Evolutionary conservation across 2,329 filamentous ascomycete genomes (phyloP).

Genomic region (Fusarium udum): DNA sequence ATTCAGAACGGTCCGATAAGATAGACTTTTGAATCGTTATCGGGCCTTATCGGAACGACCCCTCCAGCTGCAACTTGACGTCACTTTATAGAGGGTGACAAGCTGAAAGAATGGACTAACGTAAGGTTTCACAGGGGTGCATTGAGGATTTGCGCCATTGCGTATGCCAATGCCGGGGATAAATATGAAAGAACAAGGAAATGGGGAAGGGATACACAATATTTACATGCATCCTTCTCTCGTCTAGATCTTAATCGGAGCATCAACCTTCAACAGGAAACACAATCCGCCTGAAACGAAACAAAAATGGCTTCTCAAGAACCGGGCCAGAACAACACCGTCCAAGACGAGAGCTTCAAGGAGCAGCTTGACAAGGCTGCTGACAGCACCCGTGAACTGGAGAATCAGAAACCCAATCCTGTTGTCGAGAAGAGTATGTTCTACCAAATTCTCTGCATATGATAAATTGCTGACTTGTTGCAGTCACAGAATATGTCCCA

Average conservation of each 20-base stretch:
- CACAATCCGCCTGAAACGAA: neutral
- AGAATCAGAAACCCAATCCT: constrained; percentile 45
- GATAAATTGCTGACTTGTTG: constrained; percentile 13
- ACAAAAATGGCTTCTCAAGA: constrained; percentile 30
- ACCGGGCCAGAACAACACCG: constrained; percentile 5
- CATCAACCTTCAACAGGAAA: constrained; percentile 16
- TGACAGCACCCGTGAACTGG: constrained; percentile 44
- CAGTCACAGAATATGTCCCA: constrained; percentile 57
- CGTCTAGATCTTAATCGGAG: neutral
- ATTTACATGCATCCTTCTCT: neutral
- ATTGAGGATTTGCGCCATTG: constrained; percentile 29
- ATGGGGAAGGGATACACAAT: constrained; percentile 2
- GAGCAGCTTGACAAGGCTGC: constrained; percentile 56
- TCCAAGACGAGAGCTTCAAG: constrained; percentile 51
- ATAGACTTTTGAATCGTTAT: constrained; percentile 35
- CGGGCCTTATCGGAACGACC: constrained; percentile 33
- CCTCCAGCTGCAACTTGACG: constrained; percentile 36
- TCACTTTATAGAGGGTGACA: constrained; percentile 19
- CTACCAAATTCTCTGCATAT: neutral
- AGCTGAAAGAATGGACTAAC: constrained; percentile 2
- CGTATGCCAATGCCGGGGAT: constrained; percentile 36
- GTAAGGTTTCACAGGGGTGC: constrained; percentile 29
- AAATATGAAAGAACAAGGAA: constrained; percentile 24
- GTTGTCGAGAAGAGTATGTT: constrained; percentile 56
- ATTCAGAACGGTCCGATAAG: constrained; percentile 37